These are phyloP conservation scores for Xylona heveae DNA, from an alignment of 495 filamentous ascomycete species.

Conservation along the genomic window DNA sequence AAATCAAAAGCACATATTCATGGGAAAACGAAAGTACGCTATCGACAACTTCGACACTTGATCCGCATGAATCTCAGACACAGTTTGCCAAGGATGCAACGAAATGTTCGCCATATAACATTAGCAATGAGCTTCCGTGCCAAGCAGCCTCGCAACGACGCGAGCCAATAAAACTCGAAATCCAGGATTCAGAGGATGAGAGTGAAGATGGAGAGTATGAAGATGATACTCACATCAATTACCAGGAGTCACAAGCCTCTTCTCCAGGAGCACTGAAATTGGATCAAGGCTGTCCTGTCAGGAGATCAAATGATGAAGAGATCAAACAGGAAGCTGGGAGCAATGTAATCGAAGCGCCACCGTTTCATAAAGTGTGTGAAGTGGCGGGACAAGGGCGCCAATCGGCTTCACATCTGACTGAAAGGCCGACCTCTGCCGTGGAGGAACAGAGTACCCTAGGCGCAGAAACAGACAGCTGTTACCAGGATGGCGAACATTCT, in stretches of 20 bases:
- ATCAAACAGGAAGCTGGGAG: background rate
- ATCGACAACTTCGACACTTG: background rate
- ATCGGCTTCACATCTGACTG: too few relatives aligned
- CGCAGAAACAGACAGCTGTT: too few relatives aligned
- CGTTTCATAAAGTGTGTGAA: too few relatives aligned
- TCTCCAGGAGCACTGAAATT: slow-evolving; percentile 1
- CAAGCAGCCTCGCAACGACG: background rate
- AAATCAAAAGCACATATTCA: slow-evolving; percentile 9
- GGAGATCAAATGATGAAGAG: background rate
- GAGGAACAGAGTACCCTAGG: too few relatives aligned
- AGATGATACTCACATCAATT: slow-evolving; percentile 4
- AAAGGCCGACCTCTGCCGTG: too few relatives aligned
- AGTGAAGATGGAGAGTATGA: slow-evolving; percentile 2
- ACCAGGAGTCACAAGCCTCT: background rate
- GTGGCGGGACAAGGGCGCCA: too few relatives aligned
- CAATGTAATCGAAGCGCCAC: too few relatives aligned
- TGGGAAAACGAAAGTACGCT: slow-evolving; percentile 7
- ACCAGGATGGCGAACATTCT: too few relatives aligned
- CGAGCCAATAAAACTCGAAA: background rate
- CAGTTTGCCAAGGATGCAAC: background rate
- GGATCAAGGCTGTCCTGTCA: background rate
- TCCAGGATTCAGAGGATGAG: slow-evolving; percentile 7
- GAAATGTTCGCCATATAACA: background rate
- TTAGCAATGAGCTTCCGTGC: background rate
- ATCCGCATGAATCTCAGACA: background rate